phyloP scores from a whole-genome alignment of 768 basidiomycete genomes.

The Crepidotus variabilis region DNA sequence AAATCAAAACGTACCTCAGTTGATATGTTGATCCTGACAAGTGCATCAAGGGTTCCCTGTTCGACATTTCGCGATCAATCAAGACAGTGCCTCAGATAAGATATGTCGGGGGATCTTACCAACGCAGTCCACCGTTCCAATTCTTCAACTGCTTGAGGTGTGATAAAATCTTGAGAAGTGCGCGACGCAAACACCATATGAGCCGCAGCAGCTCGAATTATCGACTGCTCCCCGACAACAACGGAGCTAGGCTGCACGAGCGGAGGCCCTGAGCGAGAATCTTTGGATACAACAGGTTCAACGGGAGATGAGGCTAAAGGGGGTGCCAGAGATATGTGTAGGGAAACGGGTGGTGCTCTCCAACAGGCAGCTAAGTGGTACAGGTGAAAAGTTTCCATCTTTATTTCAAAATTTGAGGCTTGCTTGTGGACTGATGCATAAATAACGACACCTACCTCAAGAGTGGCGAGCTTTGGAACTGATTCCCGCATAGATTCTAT shows the following conservation, averaged over 20 bases:
- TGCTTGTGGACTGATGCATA: neutral
- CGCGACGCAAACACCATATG: constrained; percentile 85
- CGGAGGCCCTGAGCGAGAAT: neutral
- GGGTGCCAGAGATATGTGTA: neutral
- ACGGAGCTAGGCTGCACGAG: neutral
- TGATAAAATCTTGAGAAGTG: constrained; percentile 69
- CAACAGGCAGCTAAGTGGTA: constrained; percentile 76
- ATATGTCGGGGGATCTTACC: constrained; percentile 21
- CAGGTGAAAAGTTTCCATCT: constrained; percentile 89
- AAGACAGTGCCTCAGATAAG: neutral
- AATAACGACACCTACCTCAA: constrained; percentile 52
- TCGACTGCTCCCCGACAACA: constrained; percentile 8
- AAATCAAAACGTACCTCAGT: constrained; percentile 38
- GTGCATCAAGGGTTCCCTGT: constrained; percentile 54
- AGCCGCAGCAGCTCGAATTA: constrained; percentile 72
- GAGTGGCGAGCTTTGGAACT: constrained; percentile 54
- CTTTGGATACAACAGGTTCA: neutral
- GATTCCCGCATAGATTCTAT: constrained; percentile 49
- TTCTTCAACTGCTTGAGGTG: constrained; percentile 55
- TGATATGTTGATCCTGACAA: constrained; percentile 42
- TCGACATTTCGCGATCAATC: neutral
- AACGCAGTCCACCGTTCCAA: constrained; percentile 61
- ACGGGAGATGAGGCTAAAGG: constrained; percentile 1
- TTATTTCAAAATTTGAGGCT: neutral
- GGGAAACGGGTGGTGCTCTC: constrained; percentile 20